Evolutionary conservation across 495 filamentous ascomycete species (phyloP), one percentile per base, ranked within the genome.

Genomic region (Penicillium egyptiacum): DNA sequence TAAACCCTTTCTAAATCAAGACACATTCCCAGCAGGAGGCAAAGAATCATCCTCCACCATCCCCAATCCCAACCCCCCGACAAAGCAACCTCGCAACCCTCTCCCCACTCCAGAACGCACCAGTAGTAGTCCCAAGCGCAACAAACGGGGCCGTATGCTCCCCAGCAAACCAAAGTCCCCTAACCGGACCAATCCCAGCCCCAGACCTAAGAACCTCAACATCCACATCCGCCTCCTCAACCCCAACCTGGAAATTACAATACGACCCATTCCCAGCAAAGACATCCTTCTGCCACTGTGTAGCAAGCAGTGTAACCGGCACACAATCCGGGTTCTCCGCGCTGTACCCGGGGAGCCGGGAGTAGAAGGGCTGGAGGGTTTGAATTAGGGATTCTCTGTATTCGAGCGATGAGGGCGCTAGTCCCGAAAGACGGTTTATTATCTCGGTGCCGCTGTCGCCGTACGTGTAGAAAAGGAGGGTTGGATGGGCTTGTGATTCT

Each of bases 141-240:
- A 92, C 84, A 70, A 96, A 95, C 26, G 93, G 93, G 25, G 91
- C 85, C 26, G 92, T 96, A 74, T 97, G 94, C 70, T 98, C 93
- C 0, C 93, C 93, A 1, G 93, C 94, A 61, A 97, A 83, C 92
- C 92, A 98, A 4, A 97, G 60, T 1, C 87, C 84, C 17, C 88
- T 78, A 12, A 81, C 83, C 5, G 83, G 79, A 42, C 89, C 72
- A 3, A 69, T 53, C 0, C 92, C 93, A 3, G 81, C 73, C 30
- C 66, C 63, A 16, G 53, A 50, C 12, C 92, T 77, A 76, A 96
- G 83, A 2, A 79, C 72, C 66, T 87, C 79, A 35, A 97, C 85
- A 62, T 96, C 93, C 48, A 58, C 62, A 57, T 81, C 77, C 0
- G 84, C 91, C n/a, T 84, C 76, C 57, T 82, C 67, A 19, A 95